Evolutionary conservation across 352 stramenopile genomes (phyloP), one percentile per base, ranked within the genome.

Genomic region (Phytopythium oedochilum): DNA sequence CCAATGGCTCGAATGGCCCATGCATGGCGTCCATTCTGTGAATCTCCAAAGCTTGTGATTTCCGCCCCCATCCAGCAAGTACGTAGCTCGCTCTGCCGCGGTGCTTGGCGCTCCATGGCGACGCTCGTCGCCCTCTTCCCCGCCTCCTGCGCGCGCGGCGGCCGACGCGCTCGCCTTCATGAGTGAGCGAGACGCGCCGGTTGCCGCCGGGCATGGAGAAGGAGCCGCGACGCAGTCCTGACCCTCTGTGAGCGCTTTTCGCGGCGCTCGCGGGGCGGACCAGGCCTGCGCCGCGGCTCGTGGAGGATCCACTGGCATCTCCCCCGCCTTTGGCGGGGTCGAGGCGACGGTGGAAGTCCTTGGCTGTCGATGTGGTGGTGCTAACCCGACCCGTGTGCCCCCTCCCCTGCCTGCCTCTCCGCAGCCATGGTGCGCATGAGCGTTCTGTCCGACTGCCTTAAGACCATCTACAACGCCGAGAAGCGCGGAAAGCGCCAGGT

Each of bases 401-500:
- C 7, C 7, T 36, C 7, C 7, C 32, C 5, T 42, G 14, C 6
- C 18, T 42, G 9, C 36, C 18, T 44, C 38, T 25, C 17, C 18
- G 48, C 66, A 95, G 86, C 56, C 68, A 99, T 99, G 97, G 97
- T 99, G 83, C 97, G 97, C 79, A 99, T 99, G 97, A 98, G 87
- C 74, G 96, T 99, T 75, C 86, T 99, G 63, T 97, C 97, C 69
- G 97, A 99, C 88, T 98, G 94, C 78, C 95, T 99, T 56, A 99
- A 99, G 88, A 99, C 96, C 64, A 99, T 99, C 66, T 99, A 97
- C 83, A 99, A 99, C 83, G 98, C 98, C 58, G 98, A 99, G 84
- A 99, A 99, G 94, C 96, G 97, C 70, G 98, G 98, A 73, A 99
- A 99, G 80, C 84, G 97, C 68, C 98, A 99, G 83, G 97, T 99